Evolutionary conservation across 2,329 filamentous ascomycete genomes (phyloP).

Genomic region (Hypomyces perniciosus): DNA sequence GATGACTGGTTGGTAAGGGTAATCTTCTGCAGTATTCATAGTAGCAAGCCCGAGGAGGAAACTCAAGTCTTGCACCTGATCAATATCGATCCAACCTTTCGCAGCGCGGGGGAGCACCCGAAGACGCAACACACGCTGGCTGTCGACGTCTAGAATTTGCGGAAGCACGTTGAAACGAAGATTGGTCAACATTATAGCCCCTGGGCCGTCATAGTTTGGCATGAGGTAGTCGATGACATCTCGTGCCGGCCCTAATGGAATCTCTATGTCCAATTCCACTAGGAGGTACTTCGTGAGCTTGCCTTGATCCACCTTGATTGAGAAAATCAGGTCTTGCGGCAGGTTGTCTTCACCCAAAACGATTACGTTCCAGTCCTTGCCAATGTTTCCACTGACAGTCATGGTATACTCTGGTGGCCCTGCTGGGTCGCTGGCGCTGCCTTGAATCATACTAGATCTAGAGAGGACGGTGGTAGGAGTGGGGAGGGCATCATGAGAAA

Average conservation of each 20-base stretch:
- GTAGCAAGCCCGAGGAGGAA: slow-evolving; percentile 2
- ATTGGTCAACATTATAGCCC: slow-evolving; percentile 13
- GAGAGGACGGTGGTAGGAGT: background rate
- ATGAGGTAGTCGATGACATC: background rate
- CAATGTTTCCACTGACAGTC: background rate
- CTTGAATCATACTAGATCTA: too few relatives aligned
- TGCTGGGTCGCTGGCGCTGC: background rate
- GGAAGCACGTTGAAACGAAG: slow-evolving; percentile 15
- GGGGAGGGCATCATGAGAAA: background rate
- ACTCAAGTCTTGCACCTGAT: background rate
- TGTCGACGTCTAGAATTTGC: background rate
- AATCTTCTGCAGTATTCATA: background rate
- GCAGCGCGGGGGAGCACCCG: slow-evolving; percentile 7
- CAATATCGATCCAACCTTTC: slow-evolving; percentile 6
- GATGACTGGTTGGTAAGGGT: background rate
- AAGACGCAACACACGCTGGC: slow-evolving; percentile 1
- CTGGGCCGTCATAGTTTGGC: slow-evolving; percentile 11
- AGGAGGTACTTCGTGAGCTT: slow-evolving; percentile 7
- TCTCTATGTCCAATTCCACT: slow-evolving; percentile 7
- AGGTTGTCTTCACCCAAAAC: background rate
- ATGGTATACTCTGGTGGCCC: background rate
- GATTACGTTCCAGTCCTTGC: background rate
- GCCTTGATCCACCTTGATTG: slow-evolving; percentile 1
- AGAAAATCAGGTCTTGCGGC: slow-evolving; percentile 13
- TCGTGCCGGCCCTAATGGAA: slow-evolving; percentile 1